Evolutionary conservation across 768 basidiomycete genomes (phyloP).

Genomic region (Rhizopogon salebrosus): DNA sequence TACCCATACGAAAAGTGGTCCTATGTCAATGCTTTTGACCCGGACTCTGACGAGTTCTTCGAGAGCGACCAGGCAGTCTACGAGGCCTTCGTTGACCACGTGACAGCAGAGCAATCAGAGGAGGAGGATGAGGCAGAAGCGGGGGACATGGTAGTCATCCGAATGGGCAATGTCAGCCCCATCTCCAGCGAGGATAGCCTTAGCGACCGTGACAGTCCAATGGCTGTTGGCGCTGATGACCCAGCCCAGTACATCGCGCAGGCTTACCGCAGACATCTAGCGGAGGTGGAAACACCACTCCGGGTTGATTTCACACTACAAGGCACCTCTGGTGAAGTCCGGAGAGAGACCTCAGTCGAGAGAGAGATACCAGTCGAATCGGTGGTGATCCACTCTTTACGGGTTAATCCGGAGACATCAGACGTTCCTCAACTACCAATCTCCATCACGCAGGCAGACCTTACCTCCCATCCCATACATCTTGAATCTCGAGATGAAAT

Average conservation of each 20-base stretch:
- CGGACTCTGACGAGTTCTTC: slow-evolving; percentile 78
- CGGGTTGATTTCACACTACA: slow-evolving; percentile 21
- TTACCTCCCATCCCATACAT: slow-evolving; percentile 1
- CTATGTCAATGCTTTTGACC: slow-evolving; percentile 64
- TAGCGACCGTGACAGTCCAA: slow-evolving; percentile 45
- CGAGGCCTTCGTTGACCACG: slow-evolving; percentile 59
- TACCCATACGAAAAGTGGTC: slow-evolving; percentile 54
- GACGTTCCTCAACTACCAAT: neutral
- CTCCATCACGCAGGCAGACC: too few species aligned
- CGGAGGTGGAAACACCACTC: slow-evolving; percentile 9
- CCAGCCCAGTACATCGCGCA: slow-evolving; percentile 34
- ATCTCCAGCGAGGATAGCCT: slow-evolving; percentile 36
- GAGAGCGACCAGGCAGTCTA: slow-evolving; percentile 49
- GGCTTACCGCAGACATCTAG: slow-evolving; percentile 28
- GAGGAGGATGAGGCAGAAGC: slow-evolving; percentile 23
- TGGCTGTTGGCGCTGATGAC: slow-evolving; percentile 41
- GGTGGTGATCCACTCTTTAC: neutral
- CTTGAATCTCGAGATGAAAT: slow-evolving; percentile 6
- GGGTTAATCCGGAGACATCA: neutral
- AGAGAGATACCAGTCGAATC: neutral
- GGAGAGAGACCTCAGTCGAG: neutral
- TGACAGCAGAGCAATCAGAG: slow-evolving; percentile 5
- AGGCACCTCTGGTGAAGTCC: slow-evolving; percentile 4
- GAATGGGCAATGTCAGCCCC: slow-evolving; percentile 30
- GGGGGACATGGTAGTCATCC: slow-evolving; percentile 27